Percentiles rank a stretch among this genome's conserved stretches.
Conservation (phyloP, 2,329 filamentous ascomycete species). For the Colletotrichum neosansevieriae region DNA sequence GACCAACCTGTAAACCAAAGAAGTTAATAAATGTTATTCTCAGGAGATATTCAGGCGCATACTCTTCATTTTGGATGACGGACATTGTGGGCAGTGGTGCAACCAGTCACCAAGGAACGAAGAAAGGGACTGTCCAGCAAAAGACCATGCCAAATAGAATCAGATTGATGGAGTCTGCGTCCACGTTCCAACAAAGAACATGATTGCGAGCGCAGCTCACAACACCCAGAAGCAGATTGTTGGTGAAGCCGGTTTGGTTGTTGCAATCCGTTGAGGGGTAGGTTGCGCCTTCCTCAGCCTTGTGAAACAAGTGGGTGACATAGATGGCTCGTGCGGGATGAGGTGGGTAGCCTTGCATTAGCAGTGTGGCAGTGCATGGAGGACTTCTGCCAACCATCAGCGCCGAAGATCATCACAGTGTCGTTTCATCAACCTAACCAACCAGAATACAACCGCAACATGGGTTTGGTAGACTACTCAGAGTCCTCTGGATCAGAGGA, state of each 20-base stretch:
- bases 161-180: slow-evolving; percentile 21
- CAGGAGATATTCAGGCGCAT: slow-evolving; percentile 38
- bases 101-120: slow-evolving; percentile 26
- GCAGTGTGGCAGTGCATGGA: slow-evolving; percentile 23
- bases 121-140: slow-evolving; percentile 6
- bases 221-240: slow-evolving; percentile 16
- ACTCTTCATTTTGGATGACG: slow-evolving; percentile 60
- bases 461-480: slow-evolving; percentile 87
- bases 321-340: slow-evolving; percentile 23
- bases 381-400: slow-evolving; percentile 27
- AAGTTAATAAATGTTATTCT: neutral
- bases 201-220: slow-evolving; percentile 39
- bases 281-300: slow-evolving; percentile 39
- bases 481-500: slow-evolving; percentile 79
- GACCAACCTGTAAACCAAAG: slow-evolving; percentile 70
- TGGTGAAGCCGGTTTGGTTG: neutral
- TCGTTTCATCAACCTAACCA: slow-evolving; percentile 2
- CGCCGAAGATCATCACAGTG: neutral
- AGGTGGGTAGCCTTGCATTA: slow-evolving; percentile 27
- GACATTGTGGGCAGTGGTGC: slow-evolving; percentile 50
- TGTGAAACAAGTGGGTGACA: slow-evolving; percentile 38
- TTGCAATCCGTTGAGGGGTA: slow-evolving; percentile 25
- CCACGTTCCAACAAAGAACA: slow-evolving; percentile 27
- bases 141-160: slow-evolving; percentile 28
- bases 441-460: slow-evolving; percentile 52